Evolutionary conservation across 345 rosid genomes (phyloP), one percentile per base, ranked within the genome.

Genomic region (Laguncularia racemosa): DNA sequence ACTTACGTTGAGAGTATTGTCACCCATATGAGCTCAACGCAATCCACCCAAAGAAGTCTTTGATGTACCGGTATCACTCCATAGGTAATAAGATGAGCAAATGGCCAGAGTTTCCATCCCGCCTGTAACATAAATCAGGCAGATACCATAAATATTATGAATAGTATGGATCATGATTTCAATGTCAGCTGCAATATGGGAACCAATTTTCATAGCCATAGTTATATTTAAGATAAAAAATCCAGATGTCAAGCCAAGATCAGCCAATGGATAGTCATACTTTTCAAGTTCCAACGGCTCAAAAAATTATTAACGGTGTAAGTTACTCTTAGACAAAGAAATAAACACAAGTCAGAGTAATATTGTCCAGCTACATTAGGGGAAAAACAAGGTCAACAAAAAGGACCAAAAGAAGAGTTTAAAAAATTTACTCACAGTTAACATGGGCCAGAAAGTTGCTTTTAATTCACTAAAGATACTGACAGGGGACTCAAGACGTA

Each of bases 61-160:
- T 93, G 97, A 53, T 93, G 88, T 44, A 93, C 78, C 14, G 99
- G 99, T n/a, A 93, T 50, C 68, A 81, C 65, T 57, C 99, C 99
- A 44, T 93, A 86, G 15, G 99, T 93, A 58, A 89, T 63, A 65
- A 92, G 83, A 82, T 93, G 97, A 57, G 99, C 99, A 65, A 89
- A 93, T 26, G 99, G 99, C 99, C 99, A 93, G 48, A 93, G 91
- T 67, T 93, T 93, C 99, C 99, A 89, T 12, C 99, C 99, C 6
- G 99, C 99, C 99, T 93, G 83, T 65, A 63, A 2, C n/a, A 38
- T 45, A 8, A 59, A 48, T 68, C 57, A 54, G 63, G 33, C 18
- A 43, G 59, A 60, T 14, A 57, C 55, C 17, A 54, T 43, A n/a
- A 67, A 45, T 49, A 55, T 55, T 44, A 48, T 53, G 23, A 20